Percentiles rank a stretch among this genome's conserved stretches.
Conservation (phyloP, 768 basidiomycete species). For the Guyanaporus albipodus region DNA sequence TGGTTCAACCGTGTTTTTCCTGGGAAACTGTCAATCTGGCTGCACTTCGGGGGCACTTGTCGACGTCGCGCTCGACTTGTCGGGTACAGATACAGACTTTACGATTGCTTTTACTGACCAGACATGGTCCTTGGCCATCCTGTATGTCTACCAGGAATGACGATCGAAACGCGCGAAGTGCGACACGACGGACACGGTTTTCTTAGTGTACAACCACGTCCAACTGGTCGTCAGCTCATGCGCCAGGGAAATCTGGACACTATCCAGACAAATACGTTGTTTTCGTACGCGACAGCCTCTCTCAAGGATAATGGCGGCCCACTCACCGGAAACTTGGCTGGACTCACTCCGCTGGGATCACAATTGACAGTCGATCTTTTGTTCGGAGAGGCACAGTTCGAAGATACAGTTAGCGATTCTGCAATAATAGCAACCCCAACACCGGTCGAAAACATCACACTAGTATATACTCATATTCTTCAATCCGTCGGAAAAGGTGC, state of each 20-base stretch:
- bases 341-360: conserved; percentile 19
- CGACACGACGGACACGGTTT: conserved; percentile 17
- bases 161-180: conserved; percentile 28
- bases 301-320: conserved; percentile 5
- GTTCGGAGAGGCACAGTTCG: conserved; percentile 18
- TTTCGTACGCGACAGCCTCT: conserved; percentile 17
- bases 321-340: background rate
- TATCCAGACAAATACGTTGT: conserved; percentile 22
- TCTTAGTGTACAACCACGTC: conserved; percentile 18
- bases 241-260: conserved; percentile 24
- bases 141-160: conserved; percentile 22
- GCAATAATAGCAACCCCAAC: conserved; percentile 2
- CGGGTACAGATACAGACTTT: conserved; percentile 9
- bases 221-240: conserved; percentile 3
- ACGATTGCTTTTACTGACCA: conserved; percentile 11
- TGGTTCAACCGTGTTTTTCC: conserved; percentile 22
- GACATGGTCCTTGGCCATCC: conserved; percentile 21
- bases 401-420: background rate
- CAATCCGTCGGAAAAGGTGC: conserved; percentile 19
- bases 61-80: conserved; percentile 13
- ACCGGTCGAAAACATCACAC: conserved; percentile 15
- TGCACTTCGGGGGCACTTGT: background rate
- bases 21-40: conserved; percentile 21
- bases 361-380: conserved; percentile 17
- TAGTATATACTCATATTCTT: conserved; percentile 18